Evolutionary conservation across 202 grass and related monocot species (phyloP), one percentile per base, ranked within the genome.

Genomic region (Musa balbisiana): DNA sequence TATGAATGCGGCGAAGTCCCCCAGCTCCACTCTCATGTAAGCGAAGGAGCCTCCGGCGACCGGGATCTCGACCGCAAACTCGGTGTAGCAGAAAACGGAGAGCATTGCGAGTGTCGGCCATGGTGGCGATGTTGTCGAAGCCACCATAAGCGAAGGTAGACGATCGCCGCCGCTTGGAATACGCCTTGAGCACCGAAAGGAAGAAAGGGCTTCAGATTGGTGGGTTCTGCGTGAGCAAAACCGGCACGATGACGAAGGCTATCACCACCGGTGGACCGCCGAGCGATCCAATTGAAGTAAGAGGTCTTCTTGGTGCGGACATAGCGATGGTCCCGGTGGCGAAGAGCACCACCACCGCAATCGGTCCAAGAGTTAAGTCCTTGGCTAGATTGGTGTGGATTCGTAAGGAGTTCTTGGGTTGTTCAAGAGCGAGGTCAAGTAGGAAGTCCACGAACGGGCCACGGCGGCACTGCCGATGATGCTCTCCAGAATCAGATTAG

Each of bases 101-200:
- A 99, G 85, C 89, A 98, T 94, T 67, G 95, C 95, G 76, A n/a
- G n/a, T n/a, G n/a, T 98, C 95, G 58, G 95, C 91, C 95, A 98
- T 98, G 2, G 87, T 92, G 0, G 89, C 91, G 24, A 94, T 94
- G 81, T 85, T 98, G 74, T 94, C 95, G 67, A 98, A 98, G 11
- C 95, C 95, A 60, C 91, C 88, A 68, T 94, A 98, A 3, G 95
- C 88, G 50, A 94, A 94, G 79, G n/a, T 94, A 98, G 2, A 98
- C 91, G 70, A 98, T 88, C 27, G 91, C 95, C 13, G 95, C 95
- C 0, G 95, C 95, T 0, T 62, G 84, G 83, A 94, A 98, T 59
- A 98, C 91, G 33, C 89, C 95, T 1, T 76, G 83, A 2, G 69
- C 83, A 33, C 95, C 95, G 73, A 82, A 0, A n/a, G 91, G 91